Base-by-base conservation (phyloP, 805 yeast species). In the Kazachstania bromeliacearum region DNA sequence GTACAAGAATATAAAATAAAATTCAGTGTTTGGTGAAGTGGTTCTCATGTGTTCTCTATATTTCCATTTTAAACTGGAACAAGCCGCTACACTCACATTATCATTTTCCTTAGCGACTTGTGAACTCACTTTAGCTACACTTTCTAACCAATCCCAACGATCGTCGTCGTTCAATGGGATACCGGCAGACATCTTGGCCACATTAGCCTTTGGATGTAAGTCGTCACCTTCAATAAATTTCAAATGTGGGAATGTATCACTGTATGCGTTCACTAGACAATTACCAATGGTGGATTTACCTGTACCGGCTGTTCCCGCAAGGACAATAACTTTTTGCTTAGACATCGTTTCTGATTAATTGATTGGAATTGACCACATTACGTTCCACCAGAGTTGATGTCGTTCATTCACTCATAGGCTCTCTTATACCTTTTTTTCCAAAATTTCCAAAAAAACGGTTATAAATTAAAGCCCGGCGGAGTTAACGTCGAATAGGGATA, bases 271-370 rank as follows among this genome's bases (percentile, higher is more conserved):
- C 0, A 79, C 57, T 15, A 88, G 50, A 8, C 57, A 50, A 10
- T 62, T 62, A 0, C 84, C 94, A 15, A 82, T 71, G 2, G 96
- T 84, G 16, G 94, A 69, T 56, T 92, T 92, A 1, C 98, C 98
- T 2, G 95, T 82, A 7, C 97, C 97, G 0, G 96, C 88, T 0
- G 97, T 95, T 0, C 98, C 98, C 9, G 94, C 96, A 7, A 89
- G 75, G 2, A 87, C 76, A 21, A 75, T 57, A 2, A 76, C 73
- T 31, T 50, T 49, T 28, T 33, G 28, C 21, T 27, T 39, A n/a
- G n/a, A n/a, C n/a, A n/a, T n/a, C n/a, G n/a, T n/a, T n/a, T n/a
- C n/a, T n/a, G n/a, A n/a, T n/a, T 17, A 20, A 5, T 20, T 9
- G 7, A n/a, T 32, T 14, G 14, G 10, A 23, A 17, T 14, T 15